Conservation (phyloP, 371 early-diverging fungal genomes). For the Syncephalastrum sp. region DNA sequence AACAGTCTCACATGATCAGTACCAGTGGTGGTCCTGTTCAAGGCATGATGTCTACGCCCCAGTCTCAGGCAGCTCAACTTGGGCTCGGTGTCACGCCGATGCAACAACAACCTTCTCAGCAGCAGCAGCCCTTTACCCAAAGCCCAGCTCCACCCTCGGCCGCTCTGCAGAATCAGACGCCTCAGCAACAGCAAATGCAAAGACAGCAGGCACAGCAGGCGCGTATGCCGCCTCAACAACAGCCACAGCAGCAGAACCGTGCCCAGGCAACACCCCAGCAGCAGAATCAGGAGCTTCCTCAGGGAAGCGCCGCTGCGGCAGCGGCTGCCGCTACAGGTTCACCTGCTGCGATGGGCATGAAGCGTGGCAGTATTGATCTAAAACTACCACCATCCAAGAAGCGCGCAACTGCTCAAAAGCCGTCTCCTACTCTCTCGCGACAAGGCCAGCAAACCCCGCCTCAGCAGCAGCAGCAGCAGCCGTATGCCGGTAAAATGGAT, state of each 20-base stretch:
- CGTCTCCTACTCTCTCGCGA: constrained; percentile 5
- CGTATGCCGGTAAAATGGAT: neutral
- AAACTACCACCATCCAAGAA: constrained; percentile 42
- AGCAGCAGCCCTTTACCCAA: too few relatives aligned
- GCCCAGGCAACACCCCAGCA: constrained; percentile 4
- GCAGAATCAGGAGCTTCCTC: constrained; percentile 12
- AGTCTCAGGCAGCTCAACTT: too few relatives aligned
- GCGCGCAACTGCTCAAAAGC: constrained; percentile 13
- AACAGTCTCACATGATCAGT: constrained; percentile 6
- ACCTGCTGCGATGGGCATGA: constrained; percentile 19
- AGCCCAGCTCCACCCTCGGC: too few relatives aligned
- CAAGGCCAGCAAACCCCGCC: constrained; percentile 5
- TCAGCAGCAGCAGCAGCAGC: neutral
- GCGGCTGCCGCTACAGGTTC: constrained; percentile 16
- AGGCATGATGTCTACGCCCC: too few relatives aligned
- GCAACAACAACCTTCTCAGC: too few relatives aligned
- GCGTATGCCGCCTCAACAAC: constrained; percentile 17
- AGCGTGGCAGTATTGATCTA: constrained; percentile 43
- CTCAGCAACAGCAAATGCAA: constrained; percentile 18
- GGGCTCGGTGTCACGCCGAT: too few relatives aligned
- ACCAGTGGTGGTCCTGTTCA: neutral
- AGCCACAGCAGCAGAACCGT: constrained; percentile 15
- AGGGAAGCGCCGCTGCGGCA: constrained; percentile 21
- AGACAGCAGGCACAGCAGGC: constrained; percentile 9
- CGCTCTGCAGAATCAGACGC: too few relatives aligned